phyloP scores from a whole-genome alignment of 176 grass and related monocot species.

The Oryza rufipogon region DNA sequence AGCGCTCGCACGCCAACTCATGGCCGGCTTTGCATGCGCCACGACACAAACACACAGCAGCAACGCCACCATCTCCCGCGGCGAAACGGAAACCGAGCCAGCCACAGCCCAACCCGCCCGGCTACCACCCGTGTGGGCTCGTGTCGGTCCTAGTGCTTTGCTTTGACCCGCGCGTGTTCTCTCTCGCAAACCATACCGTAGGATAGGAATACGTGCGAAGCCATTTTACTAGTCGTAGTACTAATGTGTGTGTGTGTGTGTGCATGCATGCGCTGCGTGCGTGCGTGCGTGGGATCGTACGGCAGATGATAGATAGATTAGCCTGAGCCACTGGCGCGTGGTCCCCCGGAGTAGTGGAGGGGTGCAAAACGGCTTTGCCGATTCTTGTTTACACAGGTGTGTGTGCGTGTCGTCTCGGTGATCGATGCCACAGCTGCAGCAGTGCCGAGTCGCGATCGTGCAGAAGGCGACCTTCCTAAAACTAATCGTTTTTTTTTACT shows the following conservation, averaged over 20 bases:
- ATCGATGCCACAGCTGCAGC: slow-evolving; percentile 17
- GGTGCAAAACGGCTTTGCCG: slow-evolving; percentile 19
- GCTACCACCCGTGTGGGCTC: slow-evolving; percentile 12
- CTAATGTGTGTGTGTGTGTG: not conserved
- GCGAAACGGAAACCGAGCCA: slow-evolving; percentile 33
- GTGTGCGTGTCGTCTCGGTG: not conserved
- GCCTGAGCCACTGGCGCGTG: not conserved
- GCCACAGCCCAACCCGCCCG: not conserved
- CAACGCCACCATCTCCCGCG: not conserved
- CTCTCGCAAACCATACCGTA: not conserved
- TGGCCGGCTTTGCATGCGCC: not conserved
- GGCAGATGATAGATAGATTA: not conserved
- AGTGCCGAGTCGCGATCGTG: not conserved
- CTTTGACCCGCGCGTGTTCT: slow-evolving; percentile 46
- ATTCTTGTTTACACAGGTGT: slow-evolving; percentile 13
- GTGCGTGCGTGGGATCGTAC: slow-evolving; percentile 12
- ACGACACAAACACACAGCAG: not conserved
- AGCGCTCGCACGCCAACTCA: no score
- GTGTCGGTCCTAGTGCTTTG: slow-evolving; percentile 58
- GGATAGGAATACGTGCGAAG: slow-evolving; percentile 3
- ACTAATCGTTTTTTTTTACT: not conserved
- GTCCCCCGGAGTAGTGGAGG: not conserved
- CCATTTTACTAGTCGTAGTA: not conserved
- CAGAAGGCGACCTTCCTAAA: not conserved
- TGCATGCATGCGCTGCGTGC: not conserved